Evolutionary conservation across 306 rosid species (phyloP).

Genomic region (Citrullus colocynthis): DNA sequence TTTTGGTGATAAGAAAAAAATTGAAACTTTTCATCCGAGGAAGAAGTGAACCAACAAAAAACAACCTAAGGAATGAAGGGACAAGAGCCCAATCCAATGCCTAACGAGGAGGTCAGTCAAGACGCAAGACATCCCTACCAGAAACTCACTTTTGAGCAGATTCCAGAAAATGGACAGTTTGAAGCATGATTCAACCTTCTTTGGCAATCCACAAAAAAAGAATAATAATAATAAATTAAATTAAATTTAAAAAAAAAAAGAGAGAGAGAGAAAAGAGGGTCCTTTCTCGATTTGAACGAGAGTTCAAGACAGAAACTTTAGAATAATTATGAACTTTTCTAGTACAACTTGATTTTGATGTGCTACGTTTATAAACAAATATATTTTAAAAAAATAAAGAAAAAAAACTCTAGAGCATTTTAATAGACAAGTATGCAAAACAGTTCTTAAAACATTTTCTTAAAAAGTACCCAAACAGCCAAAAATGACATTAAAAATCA

Average conservation of each 20-base stretch:
- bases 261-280: too few species aligned
- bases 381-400: not conserved
- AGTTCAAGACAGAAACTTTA: not conserved
- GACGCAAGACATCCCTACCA: not conserved
- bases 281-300: not conserved
- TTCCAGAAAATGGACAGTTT: not conserved
- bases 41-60: not conserved
- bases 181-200: not conserved
- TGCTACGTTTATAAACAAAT: not conserved
- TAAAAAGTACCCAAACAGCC: not conserved
- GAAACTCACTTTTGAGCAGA: not conserved
- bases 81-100: not conserved
- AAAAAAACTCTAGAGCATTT: not conserved
- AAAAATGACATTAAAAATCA: not conserved
- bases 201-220: not conserved
- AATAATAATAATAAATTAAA: too few species aligned
- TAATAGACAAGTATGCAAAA: not conserved
- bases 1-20: not conserved
- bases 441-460: not conserved
- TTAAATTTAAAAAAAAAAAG: too few species aligned
- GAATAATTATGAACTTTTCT: not conserved
- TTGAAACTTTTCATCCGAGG: not conserved
- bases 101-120: not conserved
- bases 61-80: not conserved
- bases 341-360: not conserved